Evolutionary conservation across 805 yeast genomes (phyloP).

Genomic region (Candida takata): DNA sequence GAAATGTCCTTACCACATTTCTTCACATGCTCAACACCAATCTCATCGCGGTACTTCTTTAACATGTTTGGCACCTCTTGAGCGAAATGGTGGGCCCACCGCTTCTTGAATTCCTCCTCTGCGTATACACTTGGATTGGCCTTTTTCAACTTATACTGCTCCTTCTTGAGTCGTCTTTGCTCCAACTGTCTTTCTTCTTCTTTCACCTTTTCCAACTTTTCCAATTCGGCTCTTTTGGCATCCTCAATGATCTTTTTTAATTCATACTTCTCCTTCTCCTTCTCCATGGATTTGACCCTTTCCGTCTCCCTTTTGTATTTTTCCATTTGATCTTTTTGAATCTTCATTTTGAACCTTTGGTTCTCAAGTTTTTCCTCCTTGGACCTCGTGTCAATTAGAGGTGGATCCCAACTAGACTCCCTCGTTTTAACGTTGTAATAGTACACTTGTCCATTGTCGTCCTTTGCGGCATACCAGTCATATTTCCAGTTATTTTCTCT

Average conservation of each 20-base stretch:
- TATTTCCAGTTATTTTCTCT: slow-evolving; percentile 9
- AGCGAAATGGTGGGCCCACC: slow-evolving; percentile 51
- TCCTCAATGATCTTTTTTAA: slow-evolving; percentile 34
- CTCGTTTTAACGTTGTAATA: slow-evolving; percentile 40
- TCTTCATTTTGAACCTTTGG: slow-evolving; percentile 26
- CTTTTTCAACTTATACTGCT: slow-evolving; percentile 27
- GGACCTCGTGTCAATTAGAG: slow-evolving; percentile 21
- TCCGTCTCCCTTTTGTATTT: slow-evolving; percentile 24
- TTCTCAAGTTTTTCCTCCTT: slow-evolving; percentile 12
- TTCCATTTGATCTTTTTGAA: slow-evolving; percentile 4
- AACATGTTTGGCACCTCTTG: slow-evolving; percentile 71
- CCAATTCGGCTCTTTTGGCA: slow-evolving; percentile 27
- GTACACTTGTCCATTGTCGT: slow-evolving; percentile 37
- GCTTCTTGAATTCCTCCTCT: slow-evolving; percentile 19
- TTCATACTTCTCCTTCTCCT: slow-evolving; percentile 19
- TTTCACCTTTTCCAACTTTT: slow-evolving; percentile 20
- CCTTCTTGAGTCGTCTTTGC: slow-evolving; percentile 24
- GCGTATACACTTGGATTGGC: slow-evolving; percentile 7
- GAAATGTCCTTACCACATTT: slow-evolving; percentile 76
- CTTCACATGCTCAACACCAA: slow-evolving; percentile 71
- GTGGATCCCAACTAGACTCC: slow-evolving; percentile 55
- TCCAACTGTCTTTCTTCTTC: slow-evolving; percentile 9
- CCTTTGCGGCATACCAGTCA: slow-evolving; percentile 61
- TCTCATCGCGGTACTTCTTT: slow-evolving; percentile 52
- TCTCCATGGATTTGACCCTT: slow-evolving; percentile 19